Evolutionary conservation across 2,329 filamentous ascomycete genomes (phyloP).

Genomic region (Pseudogymnoascus sp.): DNA sequence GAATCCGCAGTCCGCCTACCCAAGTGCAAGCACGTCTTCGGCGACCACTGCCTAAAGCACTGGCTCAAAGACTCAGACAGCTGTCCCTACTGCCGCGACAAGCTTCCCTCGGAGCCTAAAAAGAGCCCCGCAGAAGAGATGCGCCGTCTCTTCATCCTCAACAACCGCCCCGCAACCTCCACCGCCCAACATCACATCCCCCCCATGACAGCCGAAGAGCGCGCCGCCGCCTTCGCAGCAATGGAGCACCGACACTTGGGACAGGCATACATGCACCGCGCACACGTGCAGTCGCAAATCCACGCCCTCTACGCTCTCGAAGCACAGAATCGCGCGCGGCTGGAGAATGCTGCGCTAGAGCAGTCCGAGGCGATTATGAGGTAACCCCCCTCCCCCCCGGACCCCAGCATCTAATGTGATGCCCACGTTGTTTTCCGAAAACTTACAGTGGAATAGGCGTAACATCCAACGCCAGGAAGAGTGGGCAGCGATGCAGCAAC

Average conservation of each 20-base stretch:
- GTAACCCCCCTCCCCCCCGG: not conserved
- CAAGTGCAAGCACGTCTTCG: slow-evolving; percentile 56
- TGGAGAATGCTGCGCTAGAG: not conserved
- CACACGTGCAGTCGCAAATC: not conserved
- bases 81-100: slow-evolving; percentile 56
- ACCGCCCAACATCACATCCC: not conserved
- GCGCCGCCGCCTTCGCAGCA: not conserved
- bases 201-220: not conserved
- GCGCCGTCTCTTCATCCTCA: not conserved
- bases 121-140: not conserved
- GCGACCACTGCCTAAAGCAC: slow-evolving; percentile 54
- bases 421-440: not conserved
- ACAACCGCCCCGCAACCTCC: not conserved
- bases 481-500: not conserved
- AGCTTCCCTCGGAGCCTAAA: slow-evolving; percentile 42
- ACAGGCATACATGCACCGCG: not conserved
- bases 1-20: slow-evolving; percentile 51
- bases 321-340: not conserved
- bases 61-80: slow-evolving; percentile 55
- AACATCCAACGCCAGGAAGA: not conserved
- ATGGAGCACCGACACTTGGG: not conserved
- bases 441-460: not conserved
- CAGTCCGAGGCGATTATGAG: not conserved
- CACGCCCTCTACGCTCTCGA: not conserved
- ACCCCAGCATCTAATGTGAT: no score